Evolutionary conservation across 345 rosid species (phyloP), one percentile per base, ranked within the genome.

Genomic region (Bruguiera sexangula): DNA sequence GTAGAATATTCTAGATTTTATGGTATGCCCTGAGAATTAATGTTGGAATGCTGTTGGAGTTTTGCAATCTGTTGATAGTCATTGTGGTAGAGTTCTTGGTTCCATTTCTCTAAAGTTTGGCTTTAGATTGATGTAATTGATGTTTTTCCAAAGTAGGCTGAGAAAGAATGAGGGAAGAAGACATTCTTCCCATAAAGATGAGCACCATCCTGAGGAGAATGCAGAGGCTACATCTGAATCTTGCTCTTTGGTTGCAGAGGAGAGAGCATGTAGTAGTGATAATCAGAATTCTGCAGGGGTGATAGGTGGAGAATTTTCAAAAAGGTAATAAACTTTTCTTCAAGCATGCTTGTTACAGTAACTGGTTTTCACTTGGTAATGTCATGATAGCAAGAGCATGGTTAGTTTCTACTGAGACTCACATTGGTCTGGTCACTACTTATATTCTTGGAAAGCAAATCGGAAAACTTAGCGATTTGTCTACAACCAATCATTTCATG

Each of bases 141-240:
- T 68, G 8, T 62, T 29, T 63, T 30, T 56, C 29, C 60, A 24
- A 22, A 60, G 64, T 75, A 81, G 87, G 82, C 72, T 88, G 67
- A 83, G 85, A 73, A 81, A 73, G 75, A 81, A 77, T 71, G 73
- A 60, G 11, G 84, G 76, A 60, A 74, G 70, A 69, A 79, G 67
- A 73, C 62, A 67, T 34, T 76, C 73, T 66, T 79, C 82, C 43
- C 69, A 48, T 71, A 85, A 74, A 13, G 76, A 78, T 31, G 92
- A 75, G 76, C 75, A 27, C 53, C 75, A 70, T 39, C 39, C 62
- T 69, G 88, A 80, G 74, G 88, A 77, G 69, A 83, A 83, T 71
- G 63, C 79, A 68, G 74, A 81, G 57, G 85, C 81, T 77, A 82
- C 88, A 65, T 88, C 99, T 21, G 97, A 89, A 80, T 95, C 91